These are phyloP conservation scores for Penicillium psychrosexuale DNA, from an alignment of 2,329 filamentous ascomycete genomes.

Conservation along the genomic window DNA sequence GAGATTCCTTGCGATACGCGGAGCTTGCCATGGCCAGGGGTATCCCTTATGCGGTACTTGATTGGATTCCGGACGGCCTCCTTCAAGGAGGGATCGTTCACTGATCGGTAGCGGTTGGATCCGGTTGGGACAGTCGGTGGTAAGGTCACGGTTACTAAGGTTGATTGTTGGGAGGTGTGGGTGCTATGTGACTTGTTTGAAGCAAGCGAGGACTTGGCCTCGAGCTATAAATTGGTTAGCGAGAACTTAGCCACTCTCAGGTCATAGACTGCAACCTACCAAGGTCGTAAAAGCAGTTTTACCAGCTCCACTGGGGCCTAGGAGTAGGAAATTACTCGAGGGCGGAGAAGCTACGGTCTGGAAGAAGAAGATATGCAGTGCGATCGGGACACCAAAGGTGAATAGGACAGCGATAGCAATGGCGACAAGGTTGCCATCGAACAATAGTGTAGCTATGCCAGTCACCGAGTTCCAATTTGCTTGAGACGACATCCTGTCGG, in stretches of 20 bases:
- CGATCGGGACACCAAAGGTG: conserved; percentile 67
- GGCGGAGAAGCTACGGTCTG: conserved; percentile 61
- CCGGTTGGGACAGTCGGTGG: conserved; percentile 51
- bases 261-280: conserved; percentile 50
- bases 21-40: conserved; percentile 92
- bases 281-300: conserved; percentile 87
- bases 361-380: conserved; percentile 75
- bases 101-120: conserved; percentile 63
- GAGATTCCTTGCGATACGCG: conserved; percentile 58
- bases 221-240: conserved; percentile 34
- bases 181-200: conserved; percentile 44
- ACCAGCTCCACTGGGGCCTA: conserved; percentile 77
- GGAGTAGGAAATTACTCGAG: conserved; percentile 69
- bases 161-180: conserved; percentile 62
- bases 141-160: conserved; percentile 55
- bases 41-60: conserved; percentile 58
- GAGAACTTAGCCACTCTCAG: background rate
- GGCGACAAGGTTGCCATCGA: conserved; percentile 42
- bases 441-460: conserved; percentile 41
- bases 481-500: conserved; percentile 24
- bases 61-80: conserved; percentile 37
- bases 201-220: conserved; percentile 42
- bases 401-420: conserved; percentile 68
- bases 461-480: conserved; percentile 39
- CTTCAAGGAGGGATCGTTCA: conserved; percentile 65